Evolutionary conservation across 2,329 filamentous ascomycete species (phyloP).

Genomic region (Albifimbria verrucaria): DNA sequence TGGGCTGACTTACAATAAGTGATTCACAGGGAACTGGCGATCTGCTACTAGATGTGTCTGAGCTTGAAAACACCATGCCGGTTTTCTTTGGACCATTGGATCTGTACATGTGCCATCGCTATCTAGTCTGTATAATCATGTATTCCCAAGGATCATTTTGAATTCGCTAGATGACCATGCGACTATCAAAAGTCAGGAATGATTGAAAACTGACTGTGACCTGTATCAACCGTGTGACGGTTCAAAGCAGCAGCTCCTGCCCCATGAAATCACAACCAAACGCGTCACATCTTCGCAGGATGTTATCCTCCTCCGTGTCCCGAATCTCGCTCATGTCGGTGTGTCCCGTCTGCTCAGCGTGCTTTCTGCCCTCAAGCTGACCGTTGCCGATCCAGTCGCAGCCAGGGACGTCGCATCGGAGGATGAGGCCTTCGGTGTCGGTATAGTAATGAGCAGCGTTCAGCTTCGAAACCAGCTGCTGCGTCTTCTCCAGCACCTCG

Average conservation of each 20-base stretch:
- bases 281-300: conserved; percentile 71
- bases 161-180: not conserved
- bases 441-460: conserved; percentile 78
- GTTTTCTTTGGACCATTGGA: not conserved
- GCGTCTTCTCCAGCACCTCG: conserved; percentile 69
- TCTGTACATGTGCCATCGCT: too few relatives aligned
- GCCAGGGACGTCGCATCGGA: conserved; percentile 66
- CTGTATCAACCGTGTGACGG: conserved; percentile 57
- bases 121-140: too few relatives aligned
- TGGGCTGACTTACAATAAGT: conserved; percentile 43
- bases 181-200: conserved; percentile 29
- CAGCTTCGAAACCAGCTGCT: conserved; percentile 63
- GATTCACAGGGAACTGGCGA: too few relatives aligned
- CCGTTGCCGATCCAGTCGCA: conserved; percentile 69
- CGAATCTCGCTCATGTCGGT: conserved; percentile 61
- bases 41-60: too few relatives aligned
- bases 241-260: conserved; percentile 56
- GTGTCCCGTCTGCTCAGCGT: conserved; percentile 61
- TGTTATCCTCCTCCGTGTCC: conserved; percentile 77
- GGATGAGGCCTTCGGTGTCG: conserved; percentile 75
- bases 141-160: not conserved
- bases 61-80: too few relatives aligned
- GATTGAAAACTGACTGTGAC: conserved; percentile 45
- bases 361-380: conserved; percentile 57
- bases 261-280: conserved; percentile 61